phyloP scores from a whole-genome alignment of 306 rosid species.

The Cercis canadensis region DNA sequence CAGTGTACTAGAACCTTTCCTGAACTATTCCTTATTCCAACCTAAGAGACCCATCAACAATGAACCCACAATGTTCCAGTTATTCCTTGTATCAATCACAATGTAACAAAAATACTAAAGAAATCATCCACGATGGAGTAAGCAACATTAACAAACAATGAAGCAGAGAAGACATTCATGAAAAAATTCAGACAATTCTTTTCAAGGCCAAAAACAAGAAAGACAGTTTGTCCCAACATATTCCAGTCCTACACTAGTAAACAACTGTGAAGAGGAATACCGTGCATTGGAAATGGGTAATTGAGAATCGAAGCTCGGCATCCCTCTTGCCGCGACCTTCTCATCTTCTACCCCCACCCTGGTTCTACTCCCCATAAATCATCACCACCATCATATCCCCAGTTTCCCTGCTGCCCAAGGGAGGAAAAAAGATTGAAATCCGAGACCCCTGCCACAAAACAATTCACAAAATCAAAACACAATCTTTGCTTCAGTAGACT shows the following conservation, averaged over 20 bases:
- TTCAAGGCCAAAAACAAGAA: background rate
- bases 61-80: conserved; percentile 6
- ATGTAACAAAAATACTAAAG: background rate
- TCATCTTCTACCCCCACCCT: conserved; percentile 56
- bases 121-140: background rate
- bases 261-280: conserved; percentile 30
- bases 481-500: conserved; percentile 25
- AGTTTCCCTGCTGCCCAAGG: conserved; percentile 25
- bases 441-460: conserved; percentile 25
- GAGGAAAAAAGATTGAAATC: conserved; percentile 14
- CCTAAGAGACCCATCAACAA: conserved; percentile 14
- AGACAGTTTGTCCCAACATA: background rate
- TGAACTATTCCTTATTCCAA: background rate
- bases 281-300: conserved; percentile 38
- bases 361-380: conserved; percentile 45
- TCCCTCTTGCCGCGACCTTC: conserved; percentile 48
- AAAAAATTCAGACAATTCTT: conserved; percentile 14
- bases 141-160: conserved; percentile 22
- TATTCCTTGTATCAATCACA: conserved; percentile 9
- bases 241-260: conserved; percentile 5
- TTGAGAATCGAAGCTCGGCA: conserved; percentile 60
- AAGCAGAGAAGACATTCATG: conserved; percentile 30
- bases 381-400: conserved; percentile 30
- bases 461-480: conserved; percentile 15
- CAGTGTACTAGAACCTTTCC: background rate